phyloP scores from a whole-genome alignment of 192 early-diverging fungal genomes.

The Chytriomyces sp. region DNA sequence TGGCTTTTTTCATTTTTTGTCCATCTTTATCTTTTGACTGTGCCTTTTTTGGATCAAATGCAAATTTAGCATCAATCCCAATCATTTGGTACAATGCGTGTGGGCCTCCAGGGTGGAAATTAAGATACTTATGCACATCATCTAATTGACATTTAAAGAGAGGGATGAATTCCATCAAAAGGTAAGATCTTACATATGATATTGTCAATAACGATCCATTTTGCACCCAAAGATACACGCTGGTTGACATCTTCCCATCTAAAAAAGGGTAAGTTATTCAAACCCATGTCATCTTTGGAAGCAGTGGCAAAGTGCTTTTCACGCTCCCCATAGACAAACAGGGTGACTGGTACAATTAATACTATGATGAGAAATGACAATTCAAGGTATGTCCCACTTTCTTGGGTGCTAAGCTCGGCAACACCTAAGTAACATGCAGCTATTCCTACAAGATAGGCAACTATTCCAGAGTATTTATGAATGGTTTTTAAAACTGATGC shows the following conservation, averaged over 20 bases:
- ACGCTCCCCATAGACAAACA: conserved; percentile 27
- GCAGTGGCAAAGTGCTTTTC: not conserved
- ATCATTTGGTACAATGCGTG: conserved; percentile 20
- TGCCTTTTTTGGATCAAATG: conserved; percentile 1
- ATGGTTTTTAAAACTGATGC: not conserved
- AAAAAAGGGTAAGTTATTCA: conserved; percentile 35
- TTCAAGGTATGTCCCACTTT: not conserved
- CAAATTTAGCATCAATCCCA: conserved; percentile 34
- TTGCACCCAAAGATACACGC: conserved; percentile 33
- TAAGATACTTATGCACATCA: conserved; percentile 35
- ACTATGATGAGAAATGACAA: conserved; percentile 11
- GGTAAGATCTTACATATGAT: conserved; percentile 34
- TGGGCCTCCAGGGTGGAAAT: conserved; percentile 37
- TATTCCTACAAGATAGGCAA: conserved; percentile 33
- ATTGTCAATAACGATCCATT: conserved; percentile 45
- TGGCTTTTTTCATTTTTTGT: not conserved
- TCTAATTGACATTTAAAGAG: conserved; percentile 14
- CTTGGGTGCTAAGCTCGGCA: conserved; percentile 15
- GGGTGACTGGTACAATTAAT: not conserved
- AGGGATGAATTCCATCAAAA: not conserved
- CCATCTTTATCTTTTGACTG: not conserved
- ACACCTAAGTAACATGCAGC: conserved; percentile 35
- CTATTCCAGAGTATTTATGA: conserved; percentile 26
- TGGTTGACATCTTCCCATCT: conserved; percentile 41
- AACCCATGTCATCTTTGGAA: conserved; percentile 15